Evolutionary conservation across 768 basidiomycete genomes (phyloP), one percentile per base, ranked within the genome.

Genomic region (Podaxis pistillaris): DNA sequence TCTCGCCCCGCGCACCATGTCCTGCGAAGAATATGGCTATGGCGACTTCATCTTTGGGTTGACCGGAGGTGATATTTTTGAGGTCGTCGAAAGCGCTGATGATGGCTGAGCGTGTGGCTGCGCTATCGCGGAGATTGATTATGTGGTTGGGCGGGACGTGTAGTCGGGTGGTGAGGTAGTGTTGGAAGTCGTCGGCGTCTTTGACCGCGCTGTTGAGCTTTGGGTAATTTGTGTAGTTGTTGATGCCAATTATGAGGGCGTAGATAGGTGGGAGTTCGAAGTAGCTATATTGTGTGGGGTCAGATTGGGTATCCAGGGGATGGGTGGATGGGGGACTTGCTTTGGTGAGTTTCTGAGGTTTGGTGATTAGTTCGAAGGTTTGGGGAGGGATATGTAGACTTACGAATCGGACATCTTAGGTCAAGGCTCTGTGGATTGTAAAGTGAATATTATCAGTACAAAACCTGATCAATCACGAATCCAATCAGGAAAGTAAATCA

Each of bases 21-120:
- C 80, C 81, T 19, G 81, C 75, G 52, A 73, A 83, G 64, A 75
- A 82, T 37, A 82, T 76, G 46, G 81, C 55, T 37, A 81, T 77
- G 7, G 76, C 71, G 52, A 74, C 72, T 9, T 72, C 68, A 71
- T 55, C 56, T 63, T 28, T 19, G 17, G 33, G n/a, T 13, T 8
- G 41, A 22, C 9, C 5, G 12, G 47, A 60, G 0, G 61, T 51
- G 33, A 74, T 71, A 17, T 71, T 68, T 4, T 60, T 51, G 7
- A 79, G 67, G 6, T 58, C 54, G 3, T 30, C 44, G 61, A 83
- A 71, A 3, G 65, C 73, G 3, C 60, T 33, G 44, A 79, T 66
- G 30, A 82, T 82, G 4, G 56, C 69, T 5, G 55, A 26, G 7
- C 81, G 70, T 0, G 79, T 76, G 1, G 82, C 82, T 2, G 70